Evolutionary conservation across 179 eudicot genomes (phyloP).

Genomic region (Sideroxylon spinosum): DNA sequence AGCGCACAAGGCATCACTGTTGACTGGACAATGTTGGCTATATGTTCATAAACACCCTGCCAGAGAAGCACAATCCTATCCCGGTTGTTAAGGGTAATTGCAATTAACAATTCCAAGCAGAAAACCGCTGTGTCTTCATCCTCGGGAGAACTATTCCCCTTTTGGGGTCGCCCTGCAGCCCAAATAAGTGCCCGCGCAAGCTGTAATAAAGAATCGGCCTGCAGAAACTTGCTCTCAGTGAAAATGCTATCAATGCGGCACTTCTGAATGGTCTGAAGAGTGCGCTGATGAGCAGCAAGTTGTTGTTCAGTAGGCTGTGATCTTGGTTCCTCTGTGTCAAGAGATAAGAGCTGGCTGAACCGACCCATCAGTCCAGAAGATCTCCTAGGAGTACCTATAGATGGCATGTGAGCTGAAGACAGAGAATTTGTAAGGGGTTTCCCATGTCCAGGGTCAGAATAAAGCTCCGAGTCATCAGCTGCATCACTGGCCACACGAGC

Average conservation of each 20-base stretch:
- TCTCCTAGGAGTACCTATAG: constrained; percentile 52
- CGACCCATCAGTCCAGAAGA: constrained; percentile 69
- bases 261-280: constrained; percentile 65
- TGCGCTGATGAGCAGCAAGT: constrained; percentile 69
- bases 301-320: constrained; percentile 73
- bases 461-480: constrained; percentile 55
- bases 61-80: constrained; percentile 72
- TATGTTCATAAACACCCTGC: constrained; percentile 83
- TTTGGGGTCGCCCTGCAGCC: constrained; percentile 68
- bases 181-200: constrained; percentile 68
- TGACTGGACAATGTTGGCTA: constrained; percentile 62
- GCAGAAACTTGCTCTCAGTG: constrained; percentile 80
- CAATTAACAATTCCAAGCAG: constrained; percentile 73
- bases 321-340: constrained; percentile 63
- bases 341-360: constrained; percentile 61
- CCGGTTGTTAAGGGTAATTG: constrained; percentile 78
- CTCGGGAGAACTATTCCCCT: constrained; percentile 60
- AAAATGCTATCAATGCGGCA: constrained; percentile 75
- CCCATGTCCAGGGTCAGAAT: constrained; percentile 47
- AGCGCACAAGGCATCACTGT: constrained; percentile 64
- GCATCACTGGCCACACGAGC: constrained; percentile 78
- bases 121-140: constrained; percentile 83
- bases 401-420: constrained; percentile 42
- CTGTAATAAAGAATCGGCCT: constrained; percentile 70
- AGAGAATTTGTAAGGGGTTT: constrained; percentile 46